A percentile compares a stretch with the other conserved stretches of the same genome.
Conservation (phyloP, 495 filamentous ascomycete genomes). For the Venustampulla echinocandica region DNA sequence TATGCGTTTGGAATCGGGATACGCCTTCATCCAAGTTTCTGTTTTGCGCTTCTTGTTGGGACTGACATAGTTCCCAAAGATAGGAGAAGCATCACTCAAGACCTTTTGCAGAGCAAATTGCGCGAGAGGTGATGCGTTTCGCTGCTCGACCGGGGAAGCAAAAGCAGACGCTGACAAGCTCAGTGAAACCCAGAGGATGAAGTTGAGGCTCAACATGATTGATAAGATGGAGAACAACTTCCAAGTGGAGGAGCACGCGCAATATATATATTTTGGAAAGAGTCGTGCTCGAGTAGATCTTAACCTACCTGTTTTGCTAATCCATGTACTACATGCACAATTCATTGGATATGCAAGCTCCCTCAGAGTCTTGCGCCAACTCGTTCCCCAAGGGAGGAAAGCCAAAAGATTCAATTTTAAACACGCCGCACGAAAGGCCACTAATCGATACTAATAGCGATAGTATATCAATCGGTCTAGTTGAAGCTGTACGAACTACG, state of each 20-base stretch:
- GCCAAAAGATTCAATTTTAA: too few species aligned
- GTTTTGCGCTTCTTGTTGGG: constrained; percentile 16
- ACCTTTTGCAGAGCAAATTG: constrained; percentile 35
- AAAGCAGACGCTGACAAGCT: not conserved
- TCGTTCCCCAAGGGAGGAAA: too few species aligned
- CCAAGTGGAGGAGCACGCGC: not conserved
- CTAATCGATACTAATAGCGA: too few species aligned
- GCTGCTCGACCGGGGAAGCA: not conserved
- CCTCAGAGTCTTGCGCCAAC: too few species aligned
- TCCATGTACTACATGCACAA: too few species aligned
- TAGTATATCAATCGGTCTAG: too few species aligned
- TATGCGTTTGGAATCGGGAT: constrained; percentile 34
- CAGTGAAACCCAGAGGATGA: not conserved
- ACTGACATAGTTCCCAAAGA: constrained; percentile 31
- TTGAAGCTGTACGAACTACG: too few species aligned
- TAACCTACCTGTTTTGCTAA: too few species aligned
- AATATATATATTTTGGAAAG: too few species aligned
- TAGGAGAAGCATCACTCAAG: constrained; percentile 31
- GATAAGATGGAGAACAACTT: not conserved
- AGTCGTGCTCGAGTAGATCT: not conserved
- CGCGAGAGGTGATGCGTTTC: constrained; percentile 14
- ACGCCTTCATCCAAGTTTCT: constrained; percentile 39
- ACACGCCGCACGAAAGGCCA: too few species aligned
- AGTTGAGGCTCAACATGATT: not conserved
- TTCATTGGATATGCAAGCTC: not conserved